These are phyloP conservation scores for Dactylis glomerata DNA, from an alignment of 176 grass and related monocot species.

Conservation along the genomic window DNA sequence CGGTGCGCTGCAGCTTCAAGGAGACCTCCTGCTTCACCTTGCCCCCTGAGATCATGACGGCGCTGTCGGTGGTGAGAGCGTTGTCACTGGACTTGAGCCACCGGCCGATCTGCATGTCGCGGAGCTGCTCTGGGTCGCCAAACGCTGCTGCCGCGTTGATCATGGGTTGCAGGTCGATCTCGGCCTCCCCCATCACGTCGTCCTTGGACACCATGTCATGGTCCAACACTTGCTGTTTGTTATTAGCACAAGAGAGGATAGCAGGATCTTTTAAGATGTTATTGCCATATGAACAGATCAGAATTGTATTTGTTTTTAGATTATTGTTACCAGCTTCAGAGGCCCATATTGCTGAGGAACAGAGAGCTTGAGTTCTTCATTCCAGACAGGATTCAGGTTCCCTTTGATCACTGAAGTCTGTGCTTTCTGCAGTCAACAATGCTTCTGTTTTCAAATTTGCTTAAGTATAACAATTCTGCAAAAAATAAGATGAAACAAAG, in stretches of 20 bases:
- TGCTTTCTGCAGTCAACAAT: constrained; percentile 43
- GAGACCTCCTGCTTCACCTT: constrained; percentile 63
- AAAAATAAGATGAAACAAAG: not conserved
- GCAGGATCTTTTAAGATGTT: not conserved
- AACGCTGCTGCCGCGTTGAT: constrained; percentile 57
- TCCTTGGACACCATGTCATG: constrained; percentile 68
- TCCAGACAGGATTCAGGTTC: constrained; percentile 83
- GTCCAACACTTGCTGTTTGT: constrained; percentile 66
- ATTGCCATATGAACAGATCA: not conserved
- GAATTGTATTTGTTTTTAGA: not conserved
- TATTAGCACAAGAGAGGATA: not conserved
- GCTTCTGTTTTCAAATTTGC: not conserved
- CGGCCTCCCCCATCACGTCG: constrained; percentile 74
- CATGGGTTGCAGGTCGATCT: constrained; percentile 74
- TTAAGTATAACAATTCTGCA: not conserved
- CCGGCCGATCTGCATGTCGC: constrained; percentile 63
- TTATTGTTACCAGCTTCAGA: constrained; percentile 56
- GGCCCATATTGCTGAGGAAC: constrained; percentile 57
- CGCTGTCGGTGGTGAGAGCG: constrained; percentile 51
- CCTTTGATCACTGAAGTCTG: constrained; percentile 60
- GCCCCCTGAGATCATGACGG: constrained; percentile 44
- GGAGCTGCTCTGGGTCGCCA: constrained; percentile 38
- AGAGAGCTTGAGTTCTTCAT: constrained; percentile 75
- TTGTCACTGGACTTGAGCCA: constrained; percentile 77
- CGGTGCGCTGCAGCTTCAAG: constrained; percentile 63